Base-by-base conservation (phyloP, 345 rosid species). In the Diplotaxis tenuifolia region DNA sequence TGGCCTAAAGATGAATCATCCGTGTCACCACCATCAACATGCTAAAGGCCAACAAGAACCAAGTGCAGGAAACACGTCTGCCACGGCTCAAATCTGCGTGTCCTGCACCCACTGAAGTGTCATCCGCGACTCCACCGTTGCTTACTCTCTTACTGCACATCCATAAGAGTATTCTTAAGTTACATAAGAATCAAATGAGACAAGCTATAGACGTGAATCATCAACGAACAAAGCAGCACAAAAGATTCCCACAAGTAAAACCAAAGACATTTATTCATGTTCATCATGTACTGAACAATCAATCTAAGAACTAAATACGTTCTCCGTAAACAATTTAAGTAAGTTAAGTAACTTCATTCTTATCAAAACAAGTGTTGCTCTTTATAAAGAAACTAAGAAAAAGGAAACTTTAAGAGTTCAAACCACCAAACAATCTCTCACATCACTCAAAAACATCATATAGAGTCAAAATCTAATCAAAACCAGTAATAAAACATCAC, bases 101-200 rank as follows among this genome's bases (percentile, higher is more conserved):
- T 38, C 64, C 74, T 27, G 68, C 31, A 38, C 40, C 70, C 42
- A 45, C 16, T 47, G 75, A 55, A 69, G 66, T 70, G 9, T 76
- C 75, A 21, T 76, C 75, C 14, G 60, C 75, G 3, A 63, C 66
- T 70, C 71, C 60, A 31, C 75, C 79, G 70, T 76, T 76, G 54
- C 54, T 47, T 21, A 47, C 0, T 47, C 54, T 47, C 54, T 47
- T 47, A 47, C 54, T 47, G 54, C 54, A 47, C 54, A 47, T 47
- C 54, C 54, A 47, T 0, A 10, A 47, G 20, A 47, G 54, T 47
- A 47, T 47, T 14, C 8, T 29, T 4, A 8, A 29, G 34, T 40
- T 14, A 14, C 6, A 40, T 40, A 40, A 40, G 6, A 40, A 40
- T 12, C 20, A 47, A 47, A 16, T 47, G 20, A 47, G 5, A 47